Base-by-base conservation (phyloP, 768 basidiomycete genomes). In the Calocybe cyanea region DNA sequence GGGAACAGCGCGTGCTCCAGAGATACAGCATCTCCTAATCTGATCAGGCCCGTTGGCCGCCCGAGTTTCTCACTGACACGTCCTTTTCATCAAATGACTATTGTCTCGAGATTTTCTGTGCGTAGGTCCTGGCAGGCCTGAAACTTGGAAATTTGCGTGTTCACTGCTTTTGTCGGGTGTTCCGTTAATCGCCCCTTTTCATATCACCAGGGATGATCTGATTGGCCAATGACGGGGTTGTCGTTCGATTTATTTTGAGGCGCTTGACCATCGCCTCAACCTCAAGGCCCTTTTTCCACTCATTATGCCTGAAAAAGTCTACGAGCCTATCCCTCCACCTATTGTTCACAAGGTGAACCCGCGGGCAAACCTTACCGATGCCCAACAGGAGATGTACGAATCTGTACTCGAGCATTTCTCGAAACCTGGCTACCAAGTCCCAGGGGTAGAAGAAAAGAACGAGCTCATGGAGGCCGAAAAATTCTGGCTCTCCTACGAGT, bases 401-500 rank as follows among this genome's bases (percentile, higher is more conserved):
- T 65, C 67, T 38, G 79, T 88, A 11, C 65, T 85, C 34, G 64
- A 62, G n/a, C 77, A 87, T 59, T 87, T 89, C 54, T 56, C 73
- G 14, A 57, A 63, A n/a, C 56, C 69, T 0, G 68, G 69, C 2
- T 86, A 85, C 58, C 62, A 53, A 4, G 58, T 87, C 23, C 77
- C 83, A 2, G 71, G 63, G n/a, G 25, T 28, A 28, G 57, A 67
- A 7, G 63, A 70, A 33, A 68, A 73, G 2, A 68, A 72, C 7
- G 61, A 66, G 47, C 66, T 90, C 41, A 69, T 50, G 36, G 86
- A 87, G 24, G 74, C 69, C 25, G 90, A 92, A 59, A 79, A 78
- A 63, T 87, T 87, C 61, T 92, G 87, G 87, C 68, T 92, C 64
- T 84, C 85, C 2, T 74, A 76, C 56, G 89, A 91, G 52, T 88